Percentiles rank a stretch among this genome's conserved stretches.
These are phyloP conservation scores for Eustoma russellianum DNA, from an alignment of 257 asterid genomes.

Conservation along the genomic window DNA sequence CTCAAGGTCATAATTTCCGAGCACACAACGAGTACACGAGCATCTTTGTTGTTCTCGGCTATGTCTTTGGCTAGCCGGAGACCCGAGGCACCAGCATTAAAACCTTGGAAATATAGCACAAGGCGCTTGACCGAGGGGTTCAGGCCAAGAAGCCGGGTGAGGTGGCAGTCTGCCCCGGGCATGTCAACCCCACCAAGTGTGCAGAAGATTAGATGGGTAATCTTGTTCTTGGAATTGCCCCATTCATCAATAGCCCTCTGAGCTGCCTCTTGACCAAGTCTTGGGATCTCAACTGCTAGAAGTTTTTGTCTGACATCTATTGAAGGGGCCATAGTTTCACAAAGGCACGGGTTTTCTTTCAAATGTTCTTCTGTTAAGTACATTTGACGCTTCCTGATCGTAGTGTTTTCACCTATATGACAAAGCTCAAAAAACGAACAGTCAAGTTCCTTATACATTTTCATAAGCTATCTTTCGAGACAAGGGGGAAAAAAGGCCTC, in stretches of 20 bases:
- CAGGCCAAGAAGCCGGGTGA: slow-evolving; percentile 60
- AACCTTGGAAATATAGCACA: slow-evolving; percentile 73
- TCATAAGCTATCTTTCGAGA: no score
- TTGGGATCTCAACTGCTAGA: slow-evolving; percentile 60
- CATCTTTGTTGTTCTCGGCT: no score
- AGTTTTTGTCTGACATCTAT: slow-evolving; percentile 56
- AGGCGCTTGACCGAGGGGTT: slow-evolving; percentile 45
- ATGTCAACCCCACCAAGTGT: slow-evolving; percentile 75
- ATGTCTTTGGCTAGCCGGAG: no score
- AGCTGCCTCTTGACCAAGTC: slow-evolving; percentile 65
- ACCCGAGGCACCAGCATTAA: slow-evolving; percentile 54
- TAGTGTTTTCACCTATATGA: neutral
- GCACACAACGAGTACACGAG: no score
- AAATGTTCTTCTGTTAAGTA: slow-evolving; percentile 2
- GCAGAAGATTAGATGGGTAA: slow-evolving; percentile 62
- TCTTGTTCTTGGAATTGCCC: slow-evolving; percentile 67
- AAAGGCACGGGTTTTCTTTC: slow-evolving; percentile 36
- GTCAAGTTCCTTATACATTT: no score
- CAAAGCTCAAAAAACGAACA: neutral
- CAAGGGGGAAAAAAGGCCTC: no score
- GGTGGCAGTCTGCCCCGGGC: slow-evolving; percentile 77
- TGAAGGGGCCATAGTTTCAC: slow-evolving; percentile 53
- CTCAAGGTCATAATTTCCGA: slow-evolving; percentile 34
- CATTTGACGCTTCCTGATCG: neutral
- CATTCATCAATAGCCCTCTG: slow-evolving; percentile 67